Conservation (phyloP, 805 yeast species). For the Ogataea glucozyma region DNA sequence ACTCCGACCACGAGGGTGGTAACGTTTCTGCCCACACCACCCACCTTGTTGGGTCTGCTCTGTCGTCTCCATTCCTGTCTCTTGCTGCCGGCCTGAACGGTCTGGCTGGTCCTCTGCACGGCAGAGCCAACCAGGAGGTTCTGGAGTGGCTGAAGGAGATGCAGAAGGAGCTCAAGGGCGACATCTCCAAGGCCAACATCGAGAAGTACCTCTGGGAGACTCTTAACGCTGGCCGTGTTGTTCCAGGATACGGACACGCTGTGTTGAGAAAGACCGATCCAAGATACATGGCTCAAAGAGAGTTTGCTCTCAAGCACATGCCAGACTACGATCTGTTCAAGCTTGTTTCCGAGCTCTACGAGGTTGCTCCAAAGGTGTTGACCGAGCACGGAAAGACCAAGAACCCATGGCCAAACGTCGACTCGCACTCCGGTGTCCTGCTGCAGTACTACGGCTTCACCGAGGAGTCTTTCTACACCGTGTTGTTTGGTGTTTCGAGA, state of each 20-base stretch:
- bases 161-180: conserved; percentile 67
- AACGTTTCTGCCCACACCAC: conserved; percentile 87
- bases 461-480: conserved; percentile 82
- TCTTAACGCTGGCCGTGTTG: conserved; percentile 78
- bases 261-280: conserved; percentile 88
- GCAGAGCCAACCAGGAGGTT: conserved; percentile 87
- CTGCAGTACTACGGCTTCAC: conserved; percentile 84
- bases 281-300: conserved; percentile 82
- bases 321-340: conserved; percentile 80
- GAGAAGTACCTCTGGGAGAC: conserved; percentile 79
- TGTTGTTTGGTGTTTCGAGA: conserved; percentile 82
- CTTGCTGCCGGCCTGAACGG: conserved; percentile 83
- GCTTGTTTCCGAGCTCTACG: conserved; percentile 73
- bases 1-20: conserved; percentile 90
- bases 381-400: conserved; percentile 86
- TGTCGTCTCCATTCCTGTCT: conserved; percentile 75
- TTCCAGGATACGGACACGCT: conserved; percentile 89
- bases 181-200: conserved; percentile 64
- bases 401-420: conserved; percentile 94
- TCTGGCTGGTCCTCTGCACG: conserved; percentile 85
- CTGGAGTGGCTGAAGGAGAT: conserved; percentile 76
- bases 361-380: conserved; percentile 80
- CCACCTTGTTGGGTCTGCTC: conserved; percentile 81
- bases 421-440: conserved; percentile 83
- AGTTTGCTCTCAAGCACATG: conserved; percentile 72